Percentiles rank a stretch among this genome's conserved stretches.
These are phyloP conservation scores for Neopestalotiopsis rosae DNA, from an alignment of 2,329 filamentous ascomycete genomes.

Conservation along the genomic window DNA sequence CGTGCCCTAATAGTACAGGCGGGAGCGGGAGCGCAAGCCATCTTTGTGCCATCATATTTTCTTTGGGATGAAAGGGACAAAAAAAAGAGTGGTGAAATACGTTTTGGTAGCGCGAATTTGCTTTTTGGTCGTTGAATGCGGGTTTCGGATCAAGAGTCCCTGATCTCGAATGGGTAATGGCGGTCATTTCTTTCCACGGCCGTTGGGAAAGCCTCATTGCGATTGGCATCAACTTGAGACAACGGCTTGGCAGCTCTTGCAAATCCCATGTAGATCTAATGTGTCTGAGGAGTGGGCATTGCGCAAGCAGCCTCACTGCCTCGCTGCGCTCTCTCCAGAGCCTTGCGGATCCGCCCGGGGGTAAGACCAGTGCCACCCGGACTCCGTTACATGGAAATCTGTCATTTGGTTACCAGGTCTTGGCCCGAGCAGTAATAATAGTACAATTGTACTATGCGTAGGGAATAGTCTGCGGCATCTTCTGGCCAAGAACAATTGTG, in stretches of 20 bases:
- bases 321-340: neutral
- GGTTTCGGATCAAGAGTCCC: neutral
- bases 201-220: conserved; percentile 22
- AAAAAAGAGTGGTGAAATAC: no score
- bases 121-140: neutral
- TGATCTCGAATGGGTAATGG: neutral
- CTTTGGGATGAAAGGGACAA: neutral
- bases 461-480: neutral
- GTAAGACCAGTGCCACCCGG: neutral
- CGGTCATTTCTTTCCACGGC: conserved; percentile 22
- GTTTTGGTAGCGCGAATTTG: no score
- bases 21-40: conserved; percentile 11
- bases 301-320: conserved; percentile 16
- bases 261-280: conserved; percentile 23
- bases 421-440: neutral
- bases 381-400: neutral
- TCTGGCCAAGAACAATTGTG: neutral
- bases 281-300: conserved; percentile 8
- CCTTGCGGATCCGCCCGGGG: conserved; percentile 11
- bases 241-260: conserved; percentile 27
- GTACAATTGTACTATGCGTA: neutral
- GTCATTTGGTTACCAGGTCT: neutral
- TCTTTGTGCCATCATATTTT: neutral
- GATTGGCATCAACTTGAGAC: conserved; percentile 32
- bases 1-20: conserved; percentile 2